Conservation (phyloP, 768 basidiomycete species). For the Leccinum disarticulatum region DNA sequence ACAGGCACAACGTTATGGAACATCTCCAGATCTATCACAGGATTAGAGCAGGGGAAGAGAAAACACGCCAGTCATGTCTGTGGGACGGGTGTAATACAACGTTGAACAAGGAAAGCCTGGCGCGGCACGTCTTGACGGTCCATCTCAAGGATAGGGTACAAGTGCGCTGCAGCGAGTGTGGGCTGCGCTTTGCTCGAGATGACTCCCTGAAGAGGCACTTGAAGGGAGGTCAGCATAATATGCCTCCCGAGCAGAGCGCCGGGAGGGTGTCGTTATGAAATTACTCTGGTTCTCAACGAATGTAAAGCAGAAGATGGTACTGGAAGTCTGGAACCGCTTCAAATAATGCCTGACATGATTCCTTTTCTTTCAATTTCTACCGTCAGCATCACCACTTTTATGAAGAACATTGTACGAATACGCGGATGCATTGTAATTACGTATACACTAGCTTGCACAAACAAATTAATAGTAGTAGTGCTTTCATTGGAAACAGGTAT, state of each 20-base stretch:
- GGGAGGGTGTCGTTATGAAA: background rate
- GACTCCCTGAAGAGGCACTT: conserved; percentile 30
- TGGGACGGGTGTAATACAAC: conserved; percentile 20
- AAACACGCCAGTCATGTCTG: conserved; percentile 9
- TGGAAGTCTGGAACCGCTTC: background rate
- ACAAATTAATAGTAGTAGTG: background rate
- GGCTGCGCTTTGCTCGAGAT: conserved; percentile 26
- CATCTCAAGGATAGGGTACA: conserved; percentile 19
- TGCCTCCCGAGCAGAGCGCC: background rate
- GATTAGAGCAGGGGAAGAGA: conserved; percentile 20
- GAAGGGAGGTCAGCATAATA: conserved; percentile 17
- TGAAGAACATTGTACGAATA: background rate
- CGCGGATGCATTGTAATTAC: background rate
- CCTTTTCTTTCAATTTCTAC: background rate
- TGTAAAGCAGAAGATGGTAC: background rate
- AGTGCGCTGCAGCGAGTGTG: conserved; percentile 16
- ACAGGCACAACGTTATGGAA: conserved; percentile 17
- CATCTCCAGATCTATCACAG: conserved; percentile 18
- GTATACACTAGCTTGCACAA: background rate
- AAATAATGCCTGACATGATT: too few species aligned
- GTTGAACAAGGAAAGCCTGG: conserved; percentile 32
- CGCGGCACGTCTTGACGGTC: conserved; percentile 28
- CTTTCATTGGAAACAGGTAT: background rate
- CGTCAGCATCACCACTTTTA: too few species aligned
- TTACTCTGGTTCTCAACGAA: background rate